Percentiles rank a stretch among this genome's conserved stretches.
These are phyloP conservation scores for Clavulina sp. DNA, from an alignment of 768 basidiomycete genomes.

Conservation along the genomic window DNA sequence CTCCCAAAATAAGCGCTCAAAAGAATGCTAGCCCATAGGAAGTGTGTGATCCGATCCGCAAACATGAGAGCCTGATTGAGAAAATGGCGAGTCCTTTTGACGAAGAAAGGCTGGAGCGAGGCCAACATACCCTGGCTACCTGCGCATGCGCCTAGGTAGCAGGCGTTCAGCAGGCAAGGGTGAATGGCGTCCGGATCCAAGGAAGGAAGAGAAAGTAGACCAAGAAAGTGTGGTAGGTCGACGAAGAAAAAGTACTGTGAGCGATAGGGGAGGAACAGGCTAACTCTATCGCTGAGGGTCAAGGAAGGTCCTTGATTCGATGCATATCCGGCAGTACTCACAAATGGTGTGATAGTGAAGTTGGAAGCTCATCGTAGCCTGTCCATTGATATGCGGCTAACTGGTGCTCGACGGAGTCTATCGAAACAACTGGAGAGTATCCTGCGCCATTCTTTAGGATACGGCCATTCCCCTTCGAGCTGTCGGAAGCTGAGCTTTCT, in stretches of 20 bases:
- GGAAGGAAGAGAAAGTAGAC: neutral
- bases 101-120: slow-evolving; percentile 1
- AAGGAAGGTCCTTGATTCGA: no score
- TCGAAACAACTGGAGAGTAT: no score
- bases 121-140: no score
- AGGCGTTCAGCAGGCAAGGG: neutral
- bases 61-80: neutral
- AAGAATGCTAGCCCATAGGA: neutral
- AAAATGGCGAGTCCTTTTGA: neutral
- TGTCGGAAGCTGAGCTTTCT: no score
- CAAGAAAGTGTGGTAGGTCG: neutral
- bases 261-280: neutral
- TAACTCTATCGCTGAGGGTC: no score
- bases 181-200: neutral
- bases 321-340: no score
- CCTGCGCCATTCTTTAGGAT: no score
- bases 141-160: neutral
- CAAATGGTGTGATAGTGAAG: no score
- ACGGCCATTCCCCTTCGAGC: no score
- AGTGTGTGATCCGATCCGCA: neutral
- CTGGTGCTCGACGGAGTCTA: no score
- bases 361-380: no score
- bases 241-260: neutral
- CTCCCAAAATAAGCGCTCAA: neutral
- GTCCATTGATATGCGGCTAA: no score